Evolutionary conservation across 768 basidiomycete species (phyloP), one percentile per base, ranked within the genome.

Genomic region (Russula sp.): DNA sequence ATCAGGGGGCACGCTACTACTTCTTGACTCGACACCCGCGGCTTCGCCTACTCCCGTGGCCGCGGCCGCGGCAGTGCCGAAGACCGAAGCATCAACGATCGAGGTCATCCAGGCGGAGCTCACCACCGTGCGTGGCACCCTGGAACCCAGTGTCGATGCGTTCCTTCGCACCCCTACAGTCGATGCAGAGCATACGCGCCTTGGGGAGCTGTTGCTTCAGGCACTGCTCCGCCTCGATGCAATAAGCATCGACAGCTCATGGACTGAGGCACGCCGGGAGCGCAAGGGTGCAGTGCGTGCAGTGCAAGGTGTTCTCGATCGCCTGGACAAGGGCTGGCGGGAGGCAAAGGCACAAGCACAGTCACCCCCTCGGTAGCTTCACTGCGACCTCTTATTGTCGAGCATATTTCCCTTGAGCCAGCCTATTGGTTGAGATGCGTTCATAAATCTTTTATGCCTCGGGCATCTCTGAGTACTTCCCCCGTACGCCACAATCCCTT

Each of bases 171-270:
- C 63, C 64, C 71, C 48, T 47, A 59, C 50, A 43, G 53, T 63
- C 32, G 67, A 67, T 5, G 57, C 70, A 13, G 79, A 81, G 58
- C 82, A 85, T 65, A 73, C 75, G 13, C 74, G 90, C 18, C 75
- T 98, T 55, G 84, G 82, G 29, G 96, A 98, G 74, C 74, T 91
- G 59, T 79, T 98, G 29, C 79, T 97, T 29, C 94, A 97, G 71
- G 80, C 85, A n/a, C 77, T 98, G 32, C 80, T 98, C 20, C 83
- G 90, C 53, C 76, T 98, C 38, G 96, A 98, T 68, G 89, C 87
- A 53, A 79, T 97, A 68, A 75, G 77, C 43, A 79, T 92, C 20
- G 88, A 91, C 48, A 76, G 77, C 41, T 81, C 83, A 53, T 97
- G 93, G 89, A 79, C 81, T 9, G 79, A 85, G 5, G 94, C 93